Conservation (phyloP, 257 asterid genomes). For the Solanum dulcamara region DNA sequence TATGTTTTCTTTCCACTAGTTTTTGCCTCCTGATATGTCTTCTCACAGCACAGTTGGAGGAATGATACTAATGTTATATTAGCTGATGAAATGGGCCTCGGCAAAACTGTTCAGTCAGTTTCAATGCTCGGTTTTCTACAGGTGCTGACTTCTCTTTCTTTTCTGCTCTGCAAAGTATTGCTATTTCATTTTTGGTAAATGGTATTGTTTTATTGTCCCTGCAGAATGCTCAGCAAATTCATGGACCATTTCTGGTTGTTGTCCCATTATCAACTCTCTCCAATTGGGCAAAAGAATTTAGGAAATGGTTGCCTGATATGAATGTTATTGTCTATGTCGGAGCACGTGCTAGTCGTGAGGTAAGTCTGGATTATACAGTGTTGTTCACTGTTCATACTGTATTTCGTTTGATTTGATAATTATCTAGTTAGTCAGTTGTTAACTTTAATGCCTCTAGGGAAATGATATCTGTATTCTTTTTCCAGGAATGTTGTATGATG, state of each 20-base stretch:
- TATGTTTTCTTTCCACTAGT: neutral
- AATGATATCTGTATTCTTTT: neutral
- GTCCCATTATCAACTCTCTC: constrained; percentile 96
- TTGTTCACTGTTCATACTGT: neutral
- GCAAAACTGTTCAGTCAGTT: constrained; percentile 97
- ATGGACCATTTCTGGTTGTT: constrained; percentile 96
- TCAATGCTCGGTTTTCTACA: constrained; percentile 98
- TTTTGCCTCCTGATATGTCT: constrained; percentile 32
- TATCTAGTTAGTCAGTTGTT: neutral
- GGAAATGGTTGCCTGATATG: constrained; percentile 90
- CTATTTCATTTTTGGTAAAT: neutral
- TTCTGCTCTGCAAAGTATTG: neutral
- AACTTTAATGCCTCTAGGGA: neutral
- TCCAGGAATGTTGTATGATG: neutral
- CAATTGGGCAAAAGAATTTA: constrained; percentile 98
- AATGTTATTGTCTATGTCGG: constrained; percentile 89
- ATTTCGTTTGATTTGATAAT: neutral
- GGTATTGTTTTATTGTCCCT: constrained; percentile 3
- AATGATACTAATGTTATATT: constrained; percentile 94
- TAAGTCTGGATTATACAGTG: constrained; percentile 9
- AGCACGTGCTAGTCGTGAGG: constrained; percentile 99
- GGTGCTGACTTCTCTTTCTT: constrained; percentile 26
- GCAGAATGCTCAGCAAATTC: constrained; percentile 92
- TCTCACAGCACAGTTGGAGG: constrained; percentile 85
- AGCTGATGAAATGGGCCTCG: constrained; percentile 99